These are phyloP conservation scores for Cyclostephanos tholiformis DNA, from an alignment of 108 stramenopile species.

Conservation along the genomic window DNA sequence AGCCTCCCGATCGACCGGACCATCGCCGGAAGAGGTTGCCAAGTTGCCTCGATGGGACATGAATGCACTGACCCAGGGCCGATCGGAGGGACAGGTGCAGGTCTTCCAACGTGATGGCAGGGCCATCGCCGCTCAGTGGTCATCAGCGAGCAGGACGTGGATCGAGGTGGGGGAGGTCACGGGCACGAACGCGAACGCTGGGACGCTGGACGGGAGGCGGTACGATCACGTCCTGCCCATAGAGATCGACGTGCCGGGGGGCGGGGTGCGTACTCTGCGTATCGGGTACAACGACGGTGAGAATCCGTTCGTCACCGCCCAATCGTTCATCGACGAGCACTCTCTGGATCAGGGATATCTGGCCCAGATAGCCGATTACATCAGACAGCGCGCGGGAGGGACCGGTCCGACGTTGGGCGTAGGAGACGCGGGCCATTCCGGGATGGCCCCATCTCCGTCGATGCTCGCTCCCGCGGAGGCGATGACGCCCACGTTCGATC, in stretches of 20 bases:
- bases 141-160: constrained; percentile 76
- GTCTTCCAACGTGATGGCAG: constrained; percentile 75
- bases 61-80: constrained; percentile 59
- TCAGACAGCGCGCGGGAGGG: constrained; percentile 74
- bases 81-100: constrained; percentile 92
- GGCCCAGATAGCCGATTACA: constrained; percentile 91
- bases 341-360: constrained; percentile 89
- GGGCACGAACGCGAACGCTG: constrained; percentile 72
- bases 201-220: constrained; percentile 79
- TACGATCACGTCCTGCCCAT: constrained; percentile 96
- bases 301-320: constrained; percentile 95
- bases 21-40: constrained; percentile 83
- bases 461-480: constrained; percentile 18
- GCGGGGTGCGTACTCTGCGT: constrained; percentile 81
- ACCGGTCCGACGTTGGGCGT: constrained; percentile 65
- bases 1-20: constrained; percentile 59
- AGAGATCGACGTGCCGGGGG: constrained; percentile 89
- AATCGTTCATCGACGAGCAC: constrained; percentile 94
- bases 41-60: constrained; percentile 90
- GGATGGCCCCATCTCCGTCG: constrained; percentile 6
- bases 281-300: constrained; percentile 98
- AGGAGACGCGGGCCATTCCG: constrained; percentile 12
- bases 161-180: constrained; percentile 97
- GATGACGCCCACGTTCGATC: constrained; percentile 49
- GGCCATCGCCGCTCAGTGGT: constrained; percentile 97